Conservation (phyloP, 345 rosid genomes). For the Nasturtium officinale region DNA sequence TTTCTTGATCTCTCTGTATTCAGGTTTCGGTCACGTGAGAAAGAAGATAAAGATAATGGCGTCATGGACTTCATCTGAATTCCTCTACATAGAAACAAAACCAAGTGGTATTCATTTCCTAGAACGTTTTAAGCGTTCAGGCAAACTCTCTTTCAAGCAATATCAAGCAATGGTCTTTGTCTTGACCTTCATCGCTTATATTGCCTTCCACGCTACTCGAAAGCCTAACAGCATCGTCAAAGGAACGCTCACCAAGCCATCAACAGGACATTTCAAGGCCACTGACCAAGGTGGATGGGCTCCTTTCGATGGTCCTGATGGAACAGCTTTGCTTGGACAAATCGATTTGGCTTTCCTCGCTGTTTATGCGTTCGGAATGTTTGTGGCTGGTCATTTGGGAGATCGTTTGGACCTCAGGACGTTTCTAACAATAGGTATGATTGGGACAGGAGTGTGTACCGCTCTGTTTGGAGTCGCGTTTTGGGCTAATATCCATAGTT, state of each 20-base stretch:
- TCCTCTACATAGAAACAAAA: conserved; percentile 45
- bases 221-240: conserved; percentile 91
- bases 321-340: conserved; percentile 77
- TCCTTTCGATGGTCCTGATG: conserved; percentile 72
- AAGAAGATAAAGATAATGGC: conserved; percentile 30
- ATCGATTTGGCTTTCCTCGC: conserved; percentile 81
- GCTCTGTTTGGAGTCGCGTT: conserved; percentile 76
- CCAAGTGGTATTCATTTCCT: conserved; percentile 68
- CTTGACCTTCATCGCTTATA: conserved; percentile 74
- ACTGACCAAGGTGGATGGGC: conserved; percentile 71
- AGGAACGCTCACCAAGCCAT: conserved; percentile 69
- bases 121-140: conserved; percentile 51
- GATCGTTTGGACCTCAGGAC: conserved; percentile 78
- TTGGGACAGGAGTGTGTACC: conserved; percentile 83
- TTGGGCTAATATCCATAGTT: conserved; percentile 75
- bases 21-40: conserved; percentile 6
- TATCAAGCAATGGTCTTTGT: conserved; percentile 73
- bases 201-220: conserved; percentile 78
- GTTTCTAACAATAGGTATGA: conserved; percentile 78
- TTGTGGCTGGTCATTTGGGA: conserved; percentile 82
- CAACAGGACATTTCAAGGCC: conserved; percentile 38
- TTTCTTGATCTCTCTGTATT: conserved; percentile 8
- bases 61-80: conserved; percentile 44
- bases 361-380: conserved; percentile 81
- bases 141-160: conserved; percentile 60